A percentile compares a stretch with the other conserved stretches of the same genome.
phyloP scores from a whole-genome alignment of 768 basidiomycete genomes.

The Mycena chlorophos region DNA sequence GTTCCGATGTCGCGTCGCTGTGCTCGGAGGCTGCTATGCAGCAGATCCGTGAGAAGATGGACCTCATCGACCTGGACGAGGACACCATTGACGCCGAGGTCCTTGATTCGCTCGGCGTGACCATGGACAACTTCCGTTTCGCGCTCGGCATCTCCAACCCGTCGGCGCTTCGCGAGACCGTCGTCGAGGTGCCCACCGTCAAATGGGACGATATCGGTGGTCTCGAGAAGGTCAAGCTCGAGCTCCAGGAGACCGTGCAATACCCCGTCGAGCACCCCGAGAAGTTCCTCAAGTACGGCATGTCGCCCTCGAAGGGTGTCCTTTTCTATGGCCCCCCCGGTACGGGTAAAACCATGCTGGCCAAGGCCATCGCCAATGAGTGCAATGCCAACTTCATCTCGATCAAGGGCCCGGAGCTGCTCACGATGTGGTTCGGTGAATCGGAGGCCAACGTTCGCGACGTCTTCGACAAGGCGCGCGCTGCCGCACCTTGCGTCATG shows the following conservation, averaged over 20 bases:
- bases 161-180: constrained; percentile 97
- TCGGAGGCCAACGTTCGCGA: constrained; percentile 99
- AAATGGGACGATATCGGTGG: constrained; percentile 99
- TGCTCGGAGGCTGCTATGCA: constrained; percentile 99
- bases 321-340: constrained; percentile 99
- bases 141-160: constrained; percentile 97
- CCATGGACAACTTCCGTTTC: constrained; percentile 99
- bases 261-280: constrained; percentile 99
- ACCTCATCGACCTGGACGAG: constrained; percentile 91
- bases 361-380: constrained; percentile 99
- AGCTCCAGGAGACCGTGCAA: constrained; percentile 98
- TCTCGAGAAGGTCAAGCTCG: constrained; percentile 98
- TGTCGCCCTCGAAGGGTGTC: constrained; percentile 99
- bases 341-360: constrained; percentile 98
- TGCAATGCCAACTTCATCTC: constrained; percentile 99
- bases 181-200: constrained; percentile 97
- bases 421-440: constrained; percentile 99
- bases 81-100: constrained; percentile 99
- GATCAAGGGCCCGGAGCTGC: constrained; percentile 98
- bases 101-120: constrained; percentile 96
- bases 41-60: constrained; percentile 99
- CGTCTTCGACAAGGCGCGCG: constrained; percentile 99
- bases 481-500: constrained; percentile 99
- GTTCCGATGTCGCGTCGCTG: constrained; percentile 94
- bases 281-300: constrained; percentile 99